Conservation (phyloP, 495 filamentous ascomycete genomes). For the Annulohypoxylon maeteangense region DNA sequence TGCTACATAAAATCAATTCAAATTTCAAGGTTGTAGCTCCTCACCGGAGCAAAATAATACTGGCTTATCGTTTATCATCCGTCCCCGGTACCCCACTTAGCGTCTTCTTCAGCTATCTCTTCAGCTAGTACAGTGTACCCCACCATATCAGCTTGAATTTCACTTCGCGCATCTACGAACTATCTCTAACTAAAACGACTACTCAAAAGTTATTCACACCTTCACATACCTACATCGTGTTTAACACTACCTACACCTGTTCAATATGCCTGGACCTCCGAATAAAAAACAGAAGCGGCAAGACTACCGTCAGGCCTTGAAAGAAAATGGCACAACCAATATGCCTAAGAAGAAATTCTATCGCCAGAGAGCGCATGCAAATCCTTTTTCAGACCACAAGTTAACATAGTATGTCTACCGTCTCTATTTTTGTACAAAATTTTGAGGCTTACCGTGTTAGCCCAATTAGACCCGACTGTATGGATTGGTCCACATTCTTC, state of each 20-base stretch:
- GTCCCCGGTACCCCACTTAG: not conserved
- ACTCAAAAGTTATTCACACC: not conserved
- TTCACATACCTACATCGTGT: not conserved
- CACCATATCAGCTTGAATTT: conserved; percentile 18
- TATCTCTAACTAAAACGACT: not conserved
- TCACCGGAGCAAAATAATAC: not conserved
- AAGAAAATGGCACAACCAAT: conserved; percentile 51
- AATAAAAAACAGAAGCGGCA: conserved; percentile 79
- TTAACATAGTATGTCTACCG: conserved; percentile 78
- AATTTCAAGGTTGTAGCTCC: not conserved
- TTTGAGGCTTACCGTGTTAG: conserved; percentile 57
- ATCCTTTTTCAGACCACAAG: conserved; percentile 94
- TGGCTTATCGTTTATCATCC: conserved; percentile 29
- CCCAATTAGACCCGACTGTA: conserved; percentile 79
- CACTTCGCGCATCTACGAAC: not conserved
- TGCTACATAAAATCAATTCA: not conserved
- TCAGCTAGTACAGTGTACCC: conserved; percentile 25
- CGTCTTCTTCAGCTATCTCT: conserved; percentile 10
- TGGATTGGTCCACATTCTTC: conserved; percentile 91
- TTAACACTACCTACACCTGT: not conserved
- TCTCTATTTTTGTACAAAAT: not conserved
- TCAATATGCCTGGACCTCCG: conserved; percentile 62
- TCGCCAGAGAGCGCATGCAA: conserved; percentile 94
- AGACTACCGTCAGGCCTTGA: conserved; percentile 69
- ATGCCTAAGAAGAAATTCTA: conserved; percentile 95